Conservation (phyloP, 2,329 filamentous ascomycete genomes). For the Fusarium sp. region DNA sequence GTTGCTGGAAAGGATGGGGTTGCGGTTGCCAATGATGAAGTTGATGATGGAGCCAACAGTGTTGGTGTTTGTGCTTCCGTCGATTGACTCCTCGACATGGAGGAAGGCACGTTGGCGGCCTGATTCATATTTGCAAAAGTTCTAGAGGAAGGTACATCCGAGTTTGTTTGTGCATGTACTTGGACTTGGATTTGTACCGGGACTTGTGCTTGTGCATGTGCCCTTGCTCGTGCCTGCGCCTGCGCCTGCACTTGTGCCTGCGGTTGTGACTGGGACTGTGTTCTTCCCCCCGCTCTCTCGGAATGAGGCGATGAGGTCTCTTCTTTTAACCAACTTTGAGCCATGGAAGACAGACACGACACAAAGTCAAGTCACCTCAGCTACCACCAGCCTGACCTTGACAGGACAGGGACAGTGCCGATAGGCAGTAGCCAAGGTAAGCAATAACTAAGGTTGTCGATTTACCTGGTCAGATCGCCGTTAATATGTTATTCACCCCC, state of each 20-base stretch:
- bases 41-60: background rate
- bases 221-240: background rate
- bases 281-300: slow-evolving; percentile 25
- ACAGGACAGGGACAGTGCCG: background rate
- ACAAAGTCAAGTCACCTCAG: background rate
- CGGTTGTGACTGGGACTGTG: slow-evolving; percentile 1
- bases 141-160: slow-evolving; percentile 17
- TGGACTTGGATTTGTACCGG: background rate
- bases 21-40: background rate
- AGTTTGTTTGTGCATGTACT: background rate
- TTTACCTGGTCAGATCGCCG: slow-evolving; percentile 28
- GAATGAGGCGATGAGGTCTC: slow-evolving; percentile 38
- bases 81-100: slow-evolving; percentile 13
- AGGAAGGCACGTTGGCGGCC: slow-evolving; percentile 18
- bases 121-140: slow-evolving; percentile 13
- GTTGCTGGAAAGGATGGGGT: slow-evolving; percentile 15
- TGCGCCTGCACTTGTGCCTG: slow-evolving; percentile 1
- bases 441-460: slow-evolving; percentile 9
- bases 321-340: slow-evolving; percentile 39
- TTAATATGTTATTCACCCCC: slow-evolving; percentile 11
- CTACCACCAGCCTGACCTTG: background rate
- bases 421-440: background rate
- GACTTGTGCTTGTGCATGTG: background rate
- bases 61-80: slow-evolving; percentile 7
- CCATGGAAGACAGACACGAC: slow-evolving; percentile 27